These are phyloP conservation scores for Ceratocystis ficicola DNA, from an alignment of 2,329 filamentous ascomycete genomes.

Conservation along the genomic window DNA sequence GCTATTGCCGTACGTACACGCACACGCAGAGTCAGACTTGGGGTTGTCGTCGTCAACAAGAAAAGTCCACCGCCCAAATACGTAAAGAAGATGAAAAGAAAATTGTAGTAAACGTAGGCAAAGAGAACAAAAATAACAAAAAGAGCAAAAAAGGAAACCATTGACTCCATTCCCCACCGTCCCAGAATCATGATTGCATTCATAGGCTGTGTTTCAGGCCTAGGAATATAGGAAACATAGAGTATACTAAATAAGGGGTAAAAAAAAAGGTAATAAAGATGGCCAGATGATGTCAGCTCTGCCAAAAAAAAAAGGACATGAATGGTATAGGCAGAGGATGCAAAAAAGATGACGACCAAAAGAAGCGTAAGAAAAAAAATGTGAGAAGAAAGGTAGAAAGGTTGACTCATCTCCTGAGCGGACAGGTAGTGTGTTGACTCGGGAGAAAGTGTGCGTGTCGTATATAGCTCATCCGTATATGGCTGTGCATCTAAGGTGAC, in stretches of 20 bases:
- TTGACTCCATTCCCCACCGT: slow-evolving; percentile 21
- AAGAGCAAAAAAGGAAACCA: slow-evolving; percentile 17
- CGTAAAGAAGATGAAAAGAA: slow-evolving; percentile 23
- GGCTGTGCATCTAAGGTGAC: not conserved
- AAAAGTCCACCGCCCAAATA: slow-evolving; percentile 14
- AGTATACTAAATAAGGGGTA: slow-evolving; percentile 19
- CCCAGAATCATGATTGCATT: slow-evolving; percentile 22
- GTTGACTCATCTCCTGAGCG: not conserved
- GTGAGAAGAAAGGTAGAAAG: not conserved
- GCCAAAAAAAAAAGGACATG: slow-evolving; percentile 6
- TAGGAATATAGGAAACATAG: slow-evolving; percentile 25
- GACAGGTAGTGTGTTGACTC: not conserved
- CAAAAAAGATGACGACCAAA: slow-evolving; percentile 13
- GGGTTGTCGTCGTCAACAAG: slow-evolving; percentile 4
- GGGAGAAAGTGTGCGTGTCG: slow-evolving; percentile 6
- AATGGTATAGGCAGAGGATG: slow-evolving; percentile 10
- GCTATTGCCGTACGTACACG: slow-evolving; percentile 5
- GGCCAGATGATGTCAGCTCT: slow-evolving; percentile 8
- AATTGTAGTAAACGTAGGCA: slow-evolving; percentile 21
- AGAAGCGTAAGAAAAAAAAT: slow-evolving; percentile 2
- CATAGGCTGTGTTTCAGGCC: slow-evolving; percentile 14
- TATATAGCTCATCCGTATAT: slow-evolving; percentile 6
- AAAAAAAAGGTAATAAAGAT: slow-evolving; percentile 17
- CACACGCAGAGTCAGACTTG: not conserved
- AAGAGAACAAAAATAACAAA: slow-evolving; percentile 12